Conservation (phyloP, 805 yeast species). For the Saccharomyces mikatae region DNA sequence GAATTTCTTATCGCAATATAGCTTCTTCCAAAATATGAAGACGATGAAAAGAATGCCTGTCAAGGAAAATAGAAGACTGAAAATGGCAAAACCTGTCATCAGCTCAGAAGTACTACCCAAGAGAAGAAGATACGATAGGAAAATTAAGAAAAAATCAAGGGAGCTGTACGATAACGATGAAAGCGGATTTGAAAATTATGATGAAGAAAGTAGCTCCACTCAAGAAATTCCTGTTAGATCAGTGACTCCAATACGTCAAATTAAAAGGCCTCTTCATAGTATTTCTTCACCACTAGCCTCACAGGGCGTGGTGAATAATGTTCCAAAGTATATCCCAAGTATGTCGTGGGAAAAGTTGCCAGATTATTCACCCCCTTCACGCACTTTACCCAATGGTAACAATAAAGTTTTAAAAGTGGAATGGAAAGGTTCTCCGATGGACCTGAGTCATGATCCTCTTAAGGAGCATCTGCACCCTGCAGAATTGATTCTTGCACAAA, state of each 20-base stretch:
- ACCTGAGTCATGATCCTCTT: conserved; percentile 67
- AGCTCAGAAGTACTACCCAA: neutral
- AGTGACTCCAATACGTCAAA: conserved; percentile 19
- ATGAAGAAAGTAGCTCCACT: neutral
- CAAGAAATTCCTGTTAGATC: conserved; percentile 7
- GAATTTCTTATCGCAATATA: conserved; percentile 21
- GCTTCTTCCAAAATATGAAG: conserved; percentile 18
- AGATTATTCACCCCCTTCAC: conserved; percentile 65
- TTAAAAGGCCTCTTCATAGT: conserved; percentile 17
- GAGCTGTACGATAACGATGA: neutral
- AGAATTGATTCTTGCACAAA: conserved; percentile 75
- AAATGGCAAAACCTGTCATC: neutral
- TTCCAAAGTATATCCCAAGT: conserved; percentile 31
- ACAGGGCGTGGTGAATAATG: conserved; percentile 18
- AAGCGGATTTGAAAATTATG: neutral
- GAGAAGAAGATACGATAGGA: neutral
- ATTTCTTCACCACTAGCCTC: conserved; percentile 24
- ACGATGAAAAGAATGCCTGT: neutral
- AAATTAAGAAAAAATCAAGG: neutral
- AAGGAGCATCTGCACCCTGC: conserved; percentile 74
- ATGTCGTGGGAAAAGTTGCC: conserved; percentile 60
- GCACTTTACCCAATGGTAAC: conserved; percentile 54
- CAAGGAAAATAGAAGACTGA: neutral
- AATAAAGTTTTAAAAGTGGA: conserved; percentile 73
- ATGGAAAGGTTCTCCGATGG: conserved; percentile 98